Base-by-base conservation (phyloP, 805 yeast species). In the Saccharomycopsis sp. region DNA sequence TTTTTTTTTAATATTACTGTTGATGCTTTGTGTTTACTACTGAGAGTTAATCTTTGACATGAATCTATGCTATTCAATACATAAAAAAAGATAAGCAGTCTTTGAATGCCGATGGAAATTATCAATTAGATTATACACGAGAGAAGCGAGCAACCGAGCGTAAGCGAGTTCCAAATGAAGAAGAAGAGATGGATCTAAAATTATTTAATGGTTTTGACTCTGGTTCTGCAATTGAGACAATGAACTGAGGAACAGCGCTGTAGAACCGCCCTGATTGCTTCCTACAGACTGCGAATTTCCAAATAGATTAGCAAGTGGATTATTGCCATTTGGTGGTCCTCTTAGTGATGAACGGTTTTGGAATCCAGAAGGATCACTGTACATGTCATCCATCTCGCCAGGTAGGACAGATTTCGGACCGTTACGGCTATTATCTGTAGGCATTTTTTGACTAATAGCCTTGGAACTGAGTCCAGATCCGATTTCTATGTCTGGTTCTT, bases 401-500 rank as follows among this genome's bases (percentile, higher is more conserved):
- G 85, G 84, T 64, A 76, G 77, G 58, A 85, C 84, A 2, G 94
- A 87, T 68, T 85, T 83, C 24, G 96, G 96, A 2, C 96, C 96
- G 70, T 86, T 84, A 72, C 87, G 81, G 5, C 90, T 81, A 19
- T 89, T 83, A 70, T 90, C 90, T 2, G 96, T 89, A 17, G 96
- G 96, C 96, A 89, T 87, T 69, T 89, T 87, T 73, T 83, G 84
- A 9, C 94, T 86, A 72, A 89, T 89, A 20, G 96, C 90, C 72
- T 91, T 91, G 2, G 96, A 88, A 1, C 96, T 86, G 53, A 89
- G 87, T 62, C 97, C 97, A 53, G 90, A 84, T 53, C 97, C 97
- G 56, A 93, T 88, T 70, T 91, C 97, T 65, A 93, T 93, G 73
- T 93, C 99, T 1, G 99, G 99, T 73, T 93, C 99, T 70, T 93